Evolutionary conservation across 768 basidiomycete species (phyloP).

Genomic region (Pulveroboletus sp.): DNA sequence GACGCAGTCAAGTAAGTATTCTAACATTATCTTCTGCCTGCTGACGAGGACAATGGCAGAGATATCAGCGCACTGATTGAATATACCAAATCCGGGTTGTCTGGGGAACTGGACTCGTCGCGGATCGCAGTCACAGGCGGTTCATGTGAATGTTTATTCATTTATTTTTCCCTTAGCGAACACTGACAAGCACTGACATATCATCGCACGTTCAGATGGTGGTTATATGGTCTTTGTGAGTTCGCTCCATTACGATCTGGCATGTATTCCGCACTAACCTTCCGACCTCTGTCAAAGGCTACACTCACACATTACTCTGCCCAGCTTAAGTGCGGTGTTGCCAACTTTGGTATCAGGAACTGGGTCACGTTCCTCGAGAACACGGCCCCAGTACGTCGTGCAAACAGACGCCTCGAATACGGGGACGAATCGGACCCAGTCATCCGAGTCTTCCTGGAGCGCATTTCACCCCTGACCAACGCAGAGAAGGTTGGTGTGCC

Average conservation of each 20-base stretch:
- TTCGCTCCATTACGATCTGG: background rate
- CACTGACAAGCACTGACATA: background rate
- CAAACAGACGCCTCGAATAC: slow-evolving; percentile 35
- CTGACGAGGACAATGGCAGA: slow-evolving; percentile 14
- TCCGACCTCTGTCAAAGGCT: slow-evolving; percentile 26
- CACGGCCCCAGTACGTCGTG: slow-evolving; percentile 35
- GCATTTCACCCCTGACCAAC: slow-evolving; percentile 38
- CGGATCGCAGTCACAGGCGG: slow-evolving; percentile 41
- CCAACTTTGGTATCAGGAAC: slow-evolving; percentile 38
- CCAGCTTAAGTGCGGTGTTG: slow-evolving; percentile 37
- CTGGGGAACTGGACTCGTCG: slow-evolving; percentile 30
- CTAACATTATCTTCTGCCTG: background rate
- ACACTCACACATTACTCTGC: slow-evolving; percentile 39
- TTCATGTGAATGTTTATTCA: slow-evolving; percentile 30
- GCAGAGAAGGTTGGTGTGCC: slow-evolving; percentile 35
- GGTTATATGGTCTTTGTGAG: slow-evolving; percentile 40
- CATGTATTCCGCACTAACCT: background rate
- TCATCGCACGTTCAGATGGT: slow-evolving; percentile 25
- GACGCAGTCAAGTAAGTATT: slow-evolving; percentile 36
- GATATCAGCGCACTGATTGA: slow-evolving; percentile 38
- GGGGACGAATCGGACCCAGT: slow-evolving; percentile 37
- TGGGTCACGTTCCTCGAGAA: slow-evolving; percentile 41
- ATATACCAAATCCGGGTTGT: slow-evolving; percentile 30
- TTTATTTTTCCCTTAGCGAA: background rate
- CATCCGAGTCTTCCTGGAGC: slow-evolving; percentile 35